Base-by-base conservation (phyloP, 805 yeast genomes). In the Candida succiphila region DNA sequence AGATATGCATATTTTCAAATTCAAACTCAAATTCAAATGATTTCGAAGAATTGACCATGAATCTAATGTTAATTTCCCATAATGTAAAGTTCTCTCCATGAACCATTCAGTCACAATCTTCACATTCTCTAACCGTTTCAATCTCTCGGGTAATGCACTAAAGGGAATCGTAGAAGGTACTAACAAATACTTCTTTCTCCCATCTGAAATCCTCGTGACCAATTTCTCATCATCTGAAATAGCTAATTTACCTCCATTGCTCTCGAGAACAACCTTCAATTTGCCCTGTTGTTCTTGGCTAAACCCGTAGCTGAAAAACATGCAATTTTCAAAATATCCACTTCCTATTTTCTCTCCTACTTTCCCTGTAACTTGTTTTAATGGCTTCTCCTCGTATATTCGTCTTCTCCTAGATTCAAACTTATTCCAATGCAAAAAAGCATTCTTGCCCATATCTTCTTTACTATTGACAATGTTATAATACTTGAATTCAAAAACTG, bases 361-460 rank as follows among this genome's bases (percentile, higher is more conserved):
- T 14, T 34, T 38, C 13, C 15, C 14, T 18, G 24, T 10, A 18
- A 22, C 23, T 9, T 8, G 6, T 14, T 26, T 21, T 15, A n/a
- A 15, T 13, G 34, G 18, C 16, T 17, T 17, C 12, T n/a, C 24
- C 29, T 7, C 6, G 14, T 30, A 30, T 7, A 30, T 16, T 5
- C 19, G 5, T 16, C n/a, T 24, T 13, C 17, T 24, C 16, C 15
- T 24, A 7, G 20, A 17, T 6, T 29, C 31, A 4, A 46, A 24
- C 23, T 42, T 23, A 25, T 53, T 54, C 73, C 73, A 67, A 15
- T 60, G 58, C 19, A 49, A 42, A 37, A 63, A 59, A 4, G 65
- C 56, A 17, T 46, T 50, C 7, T 30, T 33, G 1, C 60, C 61
- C 10, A 56, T 44, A 8, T 13, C 17, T n/a, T 17, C 28, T 12